Percentiles rank a stretch among this genome's conserved stretches.
Evolutionary conservation across 2,329 filamentous ascomycete genomes (phyloP).

Genomic region (Acephala macrosclerotiorum): DNA sequence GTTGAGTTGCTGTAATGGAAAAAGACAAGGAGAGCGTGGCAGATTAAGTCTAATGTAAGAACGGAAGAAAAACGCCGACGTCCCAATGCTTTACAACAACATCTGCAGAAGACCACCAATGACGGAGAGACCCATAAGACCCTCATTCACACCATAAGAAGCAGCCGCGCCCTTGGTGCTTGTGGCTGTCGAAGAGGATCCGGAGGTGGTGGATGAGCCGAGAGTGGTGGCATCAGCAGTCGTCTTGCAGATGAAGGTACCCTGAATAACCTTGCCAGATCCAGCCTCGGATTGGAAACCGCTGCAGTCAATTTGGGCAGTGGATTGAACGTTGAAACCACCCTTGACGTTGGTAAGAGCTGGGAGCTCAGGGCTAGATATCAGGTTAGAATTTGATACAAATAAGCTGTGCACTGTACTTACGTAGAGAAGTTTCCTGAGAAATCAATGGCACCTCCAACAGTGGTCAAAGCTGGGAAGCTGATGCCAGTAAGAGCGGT

Average conservation of each 20-base stretch:
- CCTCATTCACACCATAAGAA: conserved; percentile 47
- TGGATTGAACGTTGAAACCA: conserved; percentile 65
- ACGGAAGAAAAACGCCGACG: conserved; percentile 44
- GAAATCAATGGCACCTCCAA: conserved; percentile 84
- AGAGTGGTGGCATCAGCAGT: conserved; percentile 34
- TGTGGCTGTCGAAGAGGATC: conserved; percentile 21
- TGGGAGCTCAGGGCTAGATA: conserved; percentile 72
- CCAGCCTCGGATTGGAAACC: conserved; percentile 38
- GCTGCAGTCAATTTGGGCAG: conserved; percentile 21
- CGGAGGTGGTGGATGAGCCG: conserved; percentile 37
- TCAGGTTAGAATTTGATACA: background rate
- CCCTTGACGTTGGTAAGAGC: conserved; percentile 72
- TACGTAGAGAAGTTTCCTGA: conserved; percentile 85
- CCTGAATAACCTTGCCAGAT: conserved; percentile 52
- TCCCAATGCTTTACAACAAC: conserved; percentile 51
- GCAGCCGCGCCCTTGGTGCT: conserved; percentile 47
- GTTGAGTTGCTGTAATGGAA: conserved; percentile 32
- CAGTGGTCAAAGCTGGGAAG: conserved; percentile 71
- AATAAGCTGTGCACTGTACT: conserved; percentile 48
- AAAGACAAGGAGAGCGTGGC: conserved; percentile 44
- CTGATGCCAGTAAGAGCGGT: conserved; percentile 72
- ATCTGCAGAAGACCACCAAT: conserved; percentile 53
- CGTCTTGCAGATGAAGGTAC: conserved; percentile 52
- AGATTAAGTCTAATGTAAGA: conserved; percentile 47
- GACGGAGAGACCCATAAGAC: conserved; percentile 50